Evolutionary conservation across 768 basidiomycete genomes (phyloP).

Genomic region (Lentinula edodes): DNA sequence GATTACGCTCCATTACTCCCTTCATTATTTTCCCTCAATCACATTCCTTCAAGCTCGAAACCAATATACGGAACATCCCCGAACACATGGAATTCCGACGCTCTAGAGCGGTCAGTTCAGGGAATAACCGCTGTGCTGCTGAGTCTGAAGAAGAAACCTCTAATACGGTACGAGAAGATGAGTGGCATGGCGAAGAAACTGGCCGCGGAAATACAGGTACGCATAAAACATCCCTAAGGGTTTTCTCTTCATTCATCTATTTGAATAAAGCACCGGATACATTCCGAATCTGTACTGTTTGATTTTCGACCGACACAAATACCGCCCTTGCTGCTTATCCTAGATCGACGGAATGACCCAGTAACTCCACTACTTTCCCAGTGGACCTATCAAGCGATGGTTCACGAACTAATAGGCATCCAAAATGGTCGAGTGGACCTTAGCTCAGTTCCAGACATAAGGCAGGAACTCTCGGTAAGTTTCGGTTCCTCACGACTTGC

Average conservation of each 20-base stretch:
- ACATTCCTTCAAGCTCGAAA: conserved; percentile 53
- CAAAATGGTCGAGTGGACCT: conserved; percentile 91
- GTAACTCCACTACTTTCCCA: conserved; percentile 94
- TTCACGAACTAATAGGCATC: conserved; percentile 91
- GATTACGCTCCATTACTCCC: conserved; percentile 89
- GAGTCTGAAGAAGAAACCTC: conserved; percentile 92
- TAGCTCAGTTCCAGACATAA: conserved; percentile 76
- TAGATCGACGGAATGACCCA: conserved; percentile 95
- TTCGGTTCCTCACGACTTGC: conserved; percentile 16
- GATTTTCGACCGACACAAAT: conserved; percentile 89
- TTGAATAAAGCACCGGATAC: conserved; percentile 61
- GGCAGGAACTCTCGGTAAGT: conserved; percentile 83
- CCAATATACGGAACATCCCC: conserved; percentile 70
- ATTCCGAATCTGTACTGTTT: conserved; percentile 78
- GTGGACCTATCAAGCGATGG: conserved; percentile 99
- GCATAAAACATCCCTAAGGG: neutral
- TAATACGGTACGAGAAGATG: conserved; percentile 93
- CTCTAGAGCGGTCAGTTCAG: conserved; percentile 74
- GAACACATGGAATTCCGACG: conserved; percentile 69
- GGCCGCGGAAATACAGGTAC: conserved; percentile 79
- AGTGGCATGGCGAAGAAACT: conserved; percentile 88
- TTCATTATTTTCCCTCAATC: conserved; percentile 82
- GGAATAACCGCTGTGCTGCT: conserved; percentile 83
- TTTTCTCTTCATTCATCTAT: neutral
- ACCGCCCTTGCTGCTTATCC: conserved; percentile 82